Conservation (phyloP, 2,329 filamentous ascomycete species). For the Alternaria sp. region DNA sequence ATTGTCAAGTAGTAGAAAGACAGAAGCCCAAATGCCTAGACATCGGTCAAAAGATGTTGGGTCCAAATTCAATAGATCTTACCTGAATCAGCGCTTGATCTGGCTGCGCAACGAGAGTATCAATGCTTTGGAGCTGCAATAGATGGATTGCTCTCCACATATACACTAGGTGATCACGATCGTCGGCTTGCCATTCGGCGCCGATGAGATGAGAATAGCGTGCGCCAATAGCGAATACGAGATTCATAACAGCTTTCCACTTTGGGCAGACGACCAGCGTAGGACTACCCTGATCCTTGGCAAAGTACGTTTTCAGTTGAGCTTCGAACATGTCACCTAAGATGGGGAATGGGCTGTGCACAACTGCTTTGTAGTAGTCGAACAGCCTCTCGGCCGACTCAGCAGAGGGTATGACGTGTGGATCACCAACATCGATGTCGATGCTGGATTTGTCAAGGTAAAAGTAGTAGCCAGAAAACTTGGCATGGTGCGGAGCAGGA, state of each 20-base stretch:
- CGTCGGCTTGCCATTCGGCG: conserved; percentile 25
- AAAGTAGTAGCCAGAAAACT: conserved; percentile 27
- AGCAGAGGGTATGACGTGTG: conserved; percentile 33
- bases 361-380: conserved; percentile 38
- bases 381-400: conserved; percentile 33
- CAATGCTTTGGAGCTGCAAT: conserved; percentile 21
- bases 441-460: conserved; percentile 30
- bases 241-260: conserved; percentile 43
- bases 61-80: background rate
- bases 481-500: background rate
- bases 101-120: conserved; percentile 35
- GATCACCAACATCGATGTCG: conserved; percentile 20
- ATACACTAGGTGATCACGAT: conserved; percentile 41
- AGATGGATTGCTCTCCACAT: conserved; percentile 32
- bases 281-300: background rate
- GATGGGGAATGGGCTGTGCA: conserved; percentile 31
- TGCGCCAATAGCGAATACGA: conserved; percentile 50
- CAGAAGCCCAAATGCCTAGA: conserved; percentile 41
- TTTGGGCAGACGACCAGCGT: conserved; percentile 21
- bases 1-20: conserved; percentile 46
- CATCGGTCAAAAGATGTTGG: conserved; percentile 11
- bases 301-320: conserved; percentile 10
- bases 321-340: conserved; percentile 13
- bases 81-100: conserved; percentile 22
- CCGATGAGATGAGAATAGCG: conserved; percentile 38